phyloP scores from a whole-genome alignment of 257 asterid species.

The Nyctanthes arbortristis region DNA sequence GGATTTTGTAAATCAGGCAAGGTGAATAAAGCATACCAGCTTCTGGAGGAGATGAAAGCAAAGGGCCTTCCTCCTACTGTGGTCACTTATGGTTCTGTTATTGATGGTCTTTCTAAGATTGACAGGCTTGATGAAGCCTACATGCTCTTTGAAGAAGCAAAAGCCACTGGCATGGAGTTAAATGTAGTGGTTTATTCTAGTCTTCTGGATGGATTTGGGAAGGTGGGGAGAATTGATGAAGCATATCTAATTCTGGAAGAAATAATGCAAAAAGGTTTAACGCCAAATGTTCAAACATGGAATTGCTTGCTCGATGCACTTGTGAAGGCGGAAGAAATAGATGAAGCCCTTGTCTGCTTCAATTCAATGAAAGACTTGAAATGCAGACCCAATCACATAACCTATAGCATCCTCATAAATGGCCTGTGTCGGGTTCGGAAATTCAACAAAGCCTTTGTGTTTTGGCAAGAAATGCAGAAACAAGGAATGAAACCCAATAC shows the following conservation, averaged over 20 bases:
- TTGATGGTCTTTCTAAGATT: conserved; percentile 96
- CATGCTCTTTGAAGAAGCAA: conserved; percentile 99
- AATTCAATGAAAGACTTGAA: conserved; percentile 83
- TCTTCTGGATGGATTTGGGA: conserved; percentile 91
- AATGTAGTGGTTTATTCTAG: conserved; percentile 82
- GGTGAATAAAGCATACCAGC: conserved; percentile 95
- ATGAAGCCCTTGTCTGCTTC: conserved; percentile 94
- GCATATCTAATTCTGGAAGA: conserved; percentile 94
- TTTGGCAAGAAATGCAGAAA: conserved; percentile 98
- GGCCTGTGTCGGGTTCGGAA: conserved; percentile 83
- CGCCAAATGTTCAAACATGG: conserved; percentile 86
- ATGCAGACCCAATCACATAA: conserved; percentile 59
- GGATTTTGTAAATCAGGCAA: conserved; percentile 94
- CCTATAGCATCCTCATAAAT: conserved; percentile 78
- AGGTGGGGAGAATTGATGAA: conserved; percentile 93
- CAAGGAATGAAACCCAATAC: conserved; percentile 78
- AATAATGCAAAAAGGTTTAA: conserved; percentile 77
- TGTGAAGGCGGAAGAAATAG: conserved; percentile 87
- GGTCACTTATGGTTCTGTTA: conserved; percentile 86
- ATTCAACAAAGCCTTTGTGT: conserved; percentile 94
- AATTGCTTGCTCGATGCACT: conserved; percentile 95
- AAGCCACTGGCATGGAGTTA: conserved; percentile 63
- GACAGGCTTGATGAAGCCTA: conserved; percentile 96
- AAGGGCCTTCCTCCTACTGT: conserved; percentile 82
- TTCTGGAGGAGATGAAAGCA: conserved; percentile 88